A percentile compares a stretch with the other conserved stretches of the same genome.
phyloP scores from a whole-genome alignment of 2,329 filamentous ascomycete species.

The Chrysosporium keratinophilum region DNA sequence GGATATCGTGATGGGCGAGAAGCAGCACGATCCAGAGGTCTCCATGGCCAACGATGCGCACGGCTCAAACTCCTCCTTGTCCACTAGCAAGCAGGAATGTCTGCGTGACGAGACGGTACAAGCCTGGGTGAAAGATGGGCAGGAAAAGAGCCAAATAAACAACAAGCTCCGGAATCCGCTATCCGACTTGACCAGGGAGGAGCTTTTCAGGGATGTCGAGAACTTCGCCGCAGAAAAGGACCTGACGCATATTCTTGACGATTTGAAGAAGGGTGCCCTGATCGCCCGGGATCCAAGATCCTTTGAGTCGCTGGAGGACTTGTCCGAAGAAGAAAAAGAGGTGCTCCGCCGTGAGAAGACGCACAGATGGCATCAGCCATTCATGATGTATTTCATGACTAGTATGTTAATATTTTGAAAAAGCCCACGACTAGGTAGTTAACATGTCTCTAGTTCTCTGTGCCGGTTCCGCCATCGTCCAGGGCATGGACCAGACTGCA shows the following conservation, averaged over 20 bases:
- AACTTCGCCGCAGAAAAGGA: conserved; percentile 45
- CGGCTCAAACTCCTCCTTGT: not conserved
- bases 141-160: not conserved
- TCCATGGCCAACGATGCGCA: not conserved
- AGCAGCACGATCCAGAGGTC: conserved; percentile 1
- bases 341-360: conserved; percentile 34
- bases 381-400: conserved; percentile 36
- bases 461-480: conserved; percentile 43
- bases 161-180: conserved; percentile 22
- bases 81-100: not conserved
- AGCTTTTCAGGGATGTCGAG: conserved; percentile 24
- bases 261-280: conserved; percentile 47
- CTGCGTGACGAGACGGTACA: not conserved
- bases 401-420: conserved; percentile 1
- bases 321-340: conserved; percentile 41
- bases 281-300: conserved; percentile 59
- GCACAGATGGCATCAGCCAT: conserved; percentile 37
- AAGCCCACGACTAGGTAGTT: not conserved
- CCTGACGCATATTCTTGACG: conserved; percentile 46
- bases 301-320: conserved; percentile 52
- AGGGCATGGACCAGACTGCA: conserved; percentile 40
- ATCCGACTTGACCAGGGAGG: conserved; percentile 22
- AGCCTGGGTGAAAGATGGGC: not conserved
- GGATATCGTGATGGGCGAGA: not conserved
- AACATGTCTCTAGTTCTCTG: conserved; percentile 30